A percentile compares a stretch with the other conserved stretches of the same genome.
These are phyloP conservation scores for Neurospora tetraspora DNA, from an alignment of 495 filamentous ascomycete species.

Conservation along the genomic window DNA sequence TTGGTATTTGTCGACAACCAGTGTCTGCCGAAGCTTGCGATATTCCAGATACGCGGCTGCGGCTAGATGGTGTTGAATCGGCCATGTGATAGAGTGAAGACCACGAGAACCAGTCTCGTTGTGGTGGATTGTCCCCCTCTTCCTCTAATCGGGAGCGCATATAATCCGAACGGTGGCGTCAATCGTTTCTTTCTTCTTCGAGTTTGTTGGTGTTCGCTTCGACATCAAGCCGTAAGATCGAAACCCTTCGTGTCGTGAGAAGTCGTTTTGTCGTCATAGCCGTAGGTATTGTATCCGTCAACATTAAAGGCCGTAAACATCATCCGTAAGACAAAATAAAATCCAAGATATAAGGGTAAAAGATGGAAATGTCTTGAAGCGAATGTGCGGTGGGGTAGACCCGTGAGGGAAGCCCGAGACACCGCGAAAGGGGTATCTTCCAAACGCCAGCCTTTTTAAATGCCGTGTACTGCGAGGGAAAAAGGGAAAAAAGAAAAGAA, in stretches of 20 bases:
- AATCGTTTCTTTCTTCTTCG: constrained; percentile 22
- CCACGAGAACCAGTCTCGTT: constrained; percentile 15
- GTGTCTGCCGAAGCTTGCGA: constrained; percentile 29
- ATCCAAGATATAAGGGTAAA: constrained; percentile 18
- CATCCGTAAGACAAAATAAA: constrained; percentile 36
- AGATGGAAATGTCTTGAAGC: constrained; percentile 18
- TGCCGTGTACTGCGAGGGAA: constrained; percentile 19
- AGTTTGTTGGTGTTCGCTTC: constrained; percentile 13
- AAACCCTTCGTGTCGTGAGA: constrained; percentile 16
- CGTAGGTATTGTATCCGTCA: constrained; percentile 21
- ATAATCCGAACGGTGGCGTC: constrained; percentile 18
- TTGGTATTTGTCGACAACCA: constrained; percentile 35
- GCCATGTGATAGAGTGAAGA: constrained; percentile 15
- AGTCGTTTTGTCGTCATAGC: constrained; percentile 21
- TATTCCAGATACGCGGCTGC: constrained; percentile 28
- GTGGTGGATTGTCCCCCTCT: constrained; percentile 14
- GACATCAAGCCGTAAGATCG: constrained; percentile 28
- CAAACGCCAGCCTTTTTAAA: constrained; percentile 31
- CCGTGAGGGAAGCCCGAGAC: constrained; percentile 15
- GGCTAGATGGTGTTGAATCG: constrained; percentile 23
- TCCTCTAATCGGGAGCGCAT: constrained; percentile 14
- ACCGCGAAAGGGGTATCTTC: constrained; percentile 23
- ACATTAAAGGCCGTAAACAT: constrained; percentile 32
- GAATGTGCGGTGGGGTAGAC: constrained; percentile 16
- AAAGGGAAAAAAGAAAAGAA: constrained; percentile 6